phyloP scores from a whole-genome alignment of 2,329 filamentous ascomycete species.

The Cordyceps javanica region DNA sequence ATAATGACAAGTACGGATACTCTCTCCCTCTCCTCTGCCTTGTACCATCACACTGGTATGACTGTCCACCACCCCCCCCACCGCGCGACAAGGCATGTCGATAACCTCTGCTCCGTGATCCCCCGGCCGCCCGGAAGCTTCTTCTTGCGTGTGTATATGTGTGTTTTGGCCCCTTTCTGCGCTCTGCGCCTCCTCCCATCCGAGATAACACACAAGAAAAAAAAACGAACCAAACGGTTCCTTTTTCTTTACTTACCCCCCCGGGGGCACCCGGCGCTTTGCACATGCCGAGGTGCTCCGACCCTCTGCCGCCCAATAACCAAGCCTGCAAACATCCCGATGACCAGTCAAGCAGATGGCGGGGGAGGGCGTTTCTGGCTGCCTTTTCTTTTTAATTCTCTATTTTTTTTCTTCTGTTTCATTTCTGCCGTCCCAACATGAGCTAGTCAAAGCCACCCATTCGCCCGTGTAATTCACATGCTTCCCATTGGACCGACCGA shows the following conservation, averaged over 20 bases:
- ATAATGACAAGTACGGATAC: too few species aligned
- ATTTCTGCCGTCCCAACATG: background rate
- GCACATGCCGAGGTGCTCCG: slow-evolving; percentile 10
- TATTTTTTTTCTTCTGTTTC: background rate
- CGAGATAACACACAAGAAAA: too few species aligned
- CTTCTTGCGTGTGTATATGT: too few species aligned
- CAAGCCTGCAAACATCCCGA: background rate
- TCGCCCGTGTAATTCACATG: background rate
- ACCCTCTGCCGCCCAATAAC: background rate
- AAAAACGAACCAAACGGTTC: too few species aligned
- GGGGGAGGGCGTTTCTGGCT: background rate
- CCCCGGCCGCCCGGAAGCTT: background rate
- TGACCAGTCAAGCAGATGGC: background rate
- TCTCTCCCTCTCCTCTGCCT: background rate
- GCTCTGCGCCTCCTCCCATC: background rate
- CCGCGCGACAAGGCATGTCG: background rate
- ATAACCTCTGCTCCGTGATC: background rate
- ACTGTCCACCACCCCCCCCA: background rate
- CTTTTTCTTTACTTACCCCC: too few species aligned
- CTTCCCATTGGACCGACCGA: background rate
- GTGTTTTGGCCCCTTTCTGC: background rate
- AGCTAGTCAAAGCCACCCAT: background rate
- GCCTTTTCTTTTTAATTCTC: too few species aligned
- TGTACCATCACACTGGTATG: background rate
- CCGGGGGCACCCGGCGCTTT: slow-evolving; percentile 3